Base-by-base conservation (phyloP, 2,329 filamentous ascomycete genomes). In the Ophiocordyceps robertsii region DNA sequence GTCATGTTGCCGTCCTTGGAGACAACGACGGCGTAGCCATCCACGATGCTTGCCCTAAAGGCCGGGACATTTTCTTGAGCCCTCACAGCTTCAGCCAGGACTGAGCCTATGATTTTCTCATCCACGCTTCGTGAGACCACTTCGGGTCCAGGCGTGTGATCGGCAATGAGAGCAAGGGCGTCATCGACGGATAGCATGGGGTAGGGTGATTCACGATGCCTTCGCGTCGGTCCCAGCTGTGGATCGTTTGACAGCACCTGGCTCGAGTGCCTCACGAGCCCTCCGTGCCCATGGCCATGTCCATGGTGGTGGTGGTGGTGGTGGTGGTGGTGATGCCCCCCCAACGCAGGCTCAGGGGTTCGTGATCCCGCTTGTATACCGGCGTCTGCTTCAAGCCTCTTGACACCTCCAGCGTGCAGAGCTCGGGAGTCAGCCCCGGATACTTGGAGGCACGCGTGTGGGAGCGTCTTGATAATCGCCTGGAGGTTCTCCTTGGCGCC, bases 21-120 rank as follows among this genome's bases (percentile, higher is more conserved):
- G 6, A 77, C 81, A 32, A 89, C 78, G 1, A 94, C 75, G 3
- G 92, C 92, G 56, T 98, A 98, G 1, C 92, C 92, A 59, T 98
- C 92, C 1, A 98, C 92, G 35, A 95, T 96, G 56, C 90, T 96
- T 16, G 92, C 92, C 45, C 88, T 73, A 63, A 94, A 98, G 0
- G 90, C 92, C 0, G 92, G 92, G 0, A 98, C 92, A 8, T 82
- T 77, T 57, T 95, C 90, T 4, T 65, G 65, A 0, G 92, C 87
- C 33, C 69, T 75, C 21, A 98, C 81, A 50, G 94, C 83, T 56
- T 88, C 79, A 0, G 90, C 88, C 2, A 98, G 67, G 1, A 96
- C 81, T 9, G 74, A 77, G 8, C 87, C 87, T 1, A 90, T 75
- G 1, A 96, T 66, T 2, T 64, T 63, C 30, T 72, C 69, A 46